Conservation (phyloP, 495 filamentous ascomycete species). For the Daldinia caldariorum region DNA sequence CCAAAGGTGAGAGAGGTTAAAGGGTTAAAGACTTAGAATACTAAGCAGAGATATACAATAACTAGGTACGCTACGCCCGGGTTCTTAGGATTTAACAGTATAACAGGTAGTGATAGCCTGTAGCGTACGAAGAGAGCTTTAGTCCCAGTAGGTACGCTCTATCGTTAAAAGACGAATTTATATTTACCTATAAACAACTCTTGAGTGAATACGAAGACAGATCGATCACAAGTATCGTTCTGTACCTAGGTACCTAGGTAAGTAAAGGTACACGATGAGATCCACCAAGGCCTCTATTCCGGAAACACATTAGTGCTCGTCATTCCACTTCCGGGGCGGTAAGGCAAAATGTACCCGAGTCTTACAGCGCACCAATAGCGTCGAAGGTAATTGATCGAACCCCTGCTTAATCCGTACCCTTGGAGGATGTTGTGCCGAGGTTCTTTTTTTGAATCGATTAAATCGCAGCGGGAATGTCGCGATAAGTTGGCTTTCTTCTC, state of each 20-base stretch:
- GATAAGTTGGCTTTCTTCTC: conserved; percentile 29
- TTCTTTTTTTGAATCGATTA: conserved; percentile 33
- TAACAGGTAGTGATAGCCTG: background rate
- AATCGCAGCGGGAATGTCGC: conserved; percentile 14
- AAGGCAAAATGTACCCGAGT: background rate
- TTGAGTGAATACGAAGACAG: no score
- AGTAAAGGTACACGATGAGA: background rate
- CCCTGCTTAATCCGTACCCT: conserved; percentile 17
- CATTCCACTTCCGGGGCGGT: background rate
- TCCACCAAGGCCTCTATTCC: no score
- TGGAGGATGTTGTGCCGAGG: conserved; percentile 34
- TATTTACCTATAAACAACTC: no score
- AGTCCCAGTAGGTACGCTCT: no score
- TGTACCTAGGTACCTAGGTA: background rate
- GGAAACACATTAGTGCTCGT: no score
- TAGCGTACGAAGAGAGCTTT: background rate
- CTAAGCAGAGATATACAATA: background rate
- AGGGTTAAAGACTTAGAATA: background rate
- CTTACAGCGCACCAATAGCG: conserved; percentile 30
- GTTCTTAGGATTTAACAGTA: background rate
- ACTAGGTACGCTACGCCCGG: no score
- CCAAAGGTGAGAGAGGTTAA: background rate
- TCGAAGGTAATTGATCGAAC: conserved; percentile 33
- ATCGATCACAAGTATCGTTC: background rate
- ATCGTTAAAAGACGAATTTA: no score